These are phyloP conservation scores for Penicillium soppii DNA, from an alignment of 495 filamentous ascomycete species.

Conservation along the genomic window DNA sequence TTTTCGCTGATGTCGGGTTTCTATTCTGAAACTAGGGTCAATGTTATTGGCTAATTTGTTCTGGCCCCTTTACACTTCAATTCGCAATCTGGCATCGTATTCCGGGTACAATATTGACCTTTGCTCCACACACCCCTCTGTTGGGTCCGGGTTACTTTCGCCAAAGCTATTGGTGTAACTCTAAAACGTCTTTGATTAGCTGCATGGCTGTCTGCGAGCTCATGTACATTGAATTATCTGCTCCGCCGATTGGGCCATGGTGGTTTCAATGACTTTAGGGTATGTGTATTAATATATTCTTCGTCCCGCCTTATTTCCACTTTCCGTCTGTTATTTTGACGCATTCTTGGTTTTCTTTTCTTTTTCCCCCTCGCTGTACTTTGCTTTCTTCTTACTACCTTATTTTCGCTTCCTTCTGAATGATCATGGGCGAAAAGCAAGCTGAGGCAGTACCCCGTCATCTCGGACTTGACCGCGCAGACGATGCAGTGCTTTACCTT, in stretches of 20 bases:
- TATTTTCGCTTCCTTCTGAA: background rate
- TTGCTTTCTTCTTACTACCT: background rate
- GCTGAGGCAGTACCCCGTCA: constrained; percentile 4
- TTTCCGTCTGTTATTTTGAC: background rate
- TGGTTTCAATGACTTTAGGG: background rate
- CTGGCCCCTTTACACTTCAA: background rate
- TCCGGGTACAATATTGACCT: background rate
- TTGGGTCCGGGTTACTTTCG: too few relatives aligned
- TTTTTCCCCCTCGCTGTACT: background rate
- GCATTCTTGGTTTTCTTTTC: background rate
- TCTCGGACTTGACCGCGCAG: constrained; percentile 15
- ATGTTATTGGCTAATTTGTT: background rate
- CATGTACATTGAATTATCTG: background rate
- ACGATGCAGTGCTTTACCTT: constrained; percentile 39
- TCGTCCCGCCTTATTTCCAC: background rate
- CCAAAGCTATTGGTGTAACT: background rate
- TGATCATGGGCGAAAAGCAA: constrained; percentile 16
- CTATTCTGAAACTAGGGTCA: background rate
- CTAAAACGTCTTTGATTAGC: background rate
- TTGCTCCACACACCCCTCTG: background rate
- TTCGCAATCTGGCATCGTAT: background rate
- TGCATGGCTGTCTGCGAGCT: background rate
- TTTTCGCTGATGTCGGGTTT: background rate
- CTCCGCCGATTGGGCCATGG: background rate
- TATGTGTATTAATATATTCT: background rate